phyloP scores from a whole-genome alignment of 257 asterid genomes.

The Primulina eburnea region DNA sequence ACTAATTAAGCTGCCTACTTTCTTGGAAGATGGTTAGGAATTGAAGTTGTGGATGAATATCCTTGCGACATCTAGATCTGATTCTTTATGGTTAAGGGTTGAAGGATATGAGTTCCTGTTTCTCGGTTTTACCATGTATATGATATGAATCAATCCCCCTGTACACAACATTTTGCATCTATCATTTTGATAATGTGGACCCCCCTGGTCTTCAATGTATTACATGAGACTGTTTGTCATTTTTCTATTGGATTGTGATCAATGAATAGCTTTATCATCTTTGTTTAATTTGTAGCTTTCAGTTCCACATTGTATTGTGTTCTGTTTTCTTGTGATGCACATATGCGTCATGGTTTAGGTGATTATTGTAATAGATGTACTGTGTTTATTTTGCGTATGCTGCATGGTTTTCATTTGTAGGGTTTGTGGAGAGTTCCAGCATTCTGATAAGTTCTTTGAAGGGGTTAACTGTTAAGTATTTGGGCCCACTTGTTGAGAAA shows the following conservation, averaged over 20 bases:
- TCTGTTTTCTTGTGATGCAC: neutral
- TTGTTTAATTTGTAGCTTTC: neutral
- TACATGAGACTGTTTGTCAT: neutral
- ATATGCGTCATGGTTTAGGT: neutral
- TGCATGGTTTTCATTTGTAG: conserved; percentile 23
- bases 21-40: neutral
- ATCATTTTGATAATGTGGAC: neutral
- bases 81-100: neutral
- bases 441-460: conserved; percentile 14
- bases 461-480: neutral
- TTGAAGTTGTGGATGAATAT: neutral
- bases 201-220: neutral
- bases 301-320: neutral
- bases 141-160: neutral
- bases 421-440: conserved; percentile 23
- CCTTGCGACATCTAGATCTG: neutral
- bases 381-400: neutral
- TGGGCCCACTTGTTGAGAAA: conserved; percentile 33
- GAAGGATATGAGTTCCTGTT: neutral
- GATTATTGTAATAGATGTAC: conserved; percentile 2
- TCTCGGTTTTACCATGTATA: neutral
- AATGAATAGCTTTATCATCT: neutral
- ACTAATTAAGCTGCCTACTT: too few species aligned
- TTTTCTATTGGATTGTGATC: neutral
- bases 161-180: neutral